Evolutionary conservation across 2,329 filamentous ascomycete species (phyloP), one percentile per base, ranked within the genome.

Genomic region (Aspergillus sp.): DNA sequence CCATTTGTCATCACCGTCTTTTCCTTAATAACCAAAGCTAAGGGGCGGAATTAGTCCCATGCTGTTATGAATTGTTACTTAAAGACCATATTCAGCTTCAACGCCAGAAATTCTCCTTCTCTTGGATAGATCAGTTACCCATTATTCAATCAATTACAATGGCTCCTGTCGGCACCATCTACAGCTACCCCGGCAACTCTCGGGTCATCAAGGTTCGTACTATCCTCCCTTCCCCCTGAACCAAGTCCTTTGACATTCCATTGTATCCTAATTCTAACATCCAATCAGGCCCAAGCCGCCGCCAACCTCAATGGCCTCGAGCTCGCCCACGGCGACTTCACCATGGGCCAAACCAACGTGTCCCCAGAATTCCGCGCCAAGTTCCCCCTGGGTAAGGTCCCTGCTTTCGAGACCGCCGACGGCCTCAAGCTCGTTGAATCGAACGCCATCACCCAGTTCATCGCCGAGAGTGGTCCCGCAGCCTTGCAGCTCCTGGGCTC

Each of bases 311-410:
- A 80, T 58, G 75, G 63, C 46, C 64, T 71, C 14, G 62, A 68
- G 14, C 18, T 73, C 18, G 46, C 54, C 12, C 26, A 4, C 14
- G 70, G 75, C 11, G 71, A 73, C 57, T 83, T 81, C 69, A 57
- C 71, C 50, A 77, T 80, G 66, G 68, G 71, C 56, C 70, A 74
- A 54, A 78, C 77, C 60, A 84, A 82, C 74, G 68, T 69, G 42
- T 73, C 71, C 11, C 72, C 78, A 2, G 78, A 80, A 6, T 84
- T 78, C 73, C 69, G 80, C 12, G 59, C 77, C 70, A 84, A 84
- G 64, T 84, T 84, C 71, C 80, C 82, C 14, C 66, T 81, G 39
- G 82, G 81, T 67, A 84, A 83, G 67, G 78, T 83, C 6, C 82
- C 82, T 14, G 77, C 76, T 45, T 78, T 84, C 58, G 81, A 83